Conservation (phyloP, 108 stramenopile genomes). For the Cyclostephanos invisitatus region DNA sequence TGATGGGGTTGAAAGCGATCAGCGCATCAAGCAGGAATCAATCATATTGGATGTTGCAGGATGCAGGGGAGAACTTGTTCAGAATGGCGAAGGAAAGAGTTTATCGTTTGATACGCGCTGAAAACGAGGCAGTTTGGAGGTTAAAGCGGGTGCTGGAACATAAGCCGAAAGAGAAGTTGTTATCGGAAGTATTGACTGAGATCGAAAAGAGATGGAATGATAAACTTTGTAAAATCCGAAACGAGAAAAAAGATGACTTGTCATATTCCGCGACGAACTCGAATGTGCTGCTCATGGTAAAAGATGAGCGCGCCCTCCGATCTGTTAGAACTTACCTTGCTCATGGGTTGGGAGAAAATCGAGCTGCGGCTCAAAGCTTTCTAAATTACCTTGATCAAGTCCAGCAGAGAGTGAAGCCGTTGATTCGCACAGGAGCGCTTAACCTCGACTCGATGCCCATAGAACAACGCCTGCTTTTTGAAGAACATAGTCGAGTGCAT, state of each 20-base stretch:
- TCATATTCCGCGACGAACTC: conserved; percentile 5
- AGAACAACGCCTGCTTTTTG: conserved; percentile 72
- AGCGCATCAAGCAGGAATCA: conserved; percentile 66
- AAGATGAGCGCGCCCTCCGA: conserved; percentile 80
- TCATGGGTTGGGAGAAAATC: conserved; percentile 51
- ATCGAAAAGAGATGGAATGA: conserved; percentile 58
- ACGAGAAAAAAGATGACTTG: conserved; percentile 10
- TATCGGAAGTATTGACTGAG: conserved; percentile 84
- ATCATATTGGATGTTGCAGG: conserved; percentile 88
- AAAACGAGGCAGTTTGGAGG: conserved; percentile 48
- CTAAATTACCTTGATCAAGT: conserved; percentile 61
- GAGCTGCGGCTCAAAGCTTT: conserved; percentile 59
- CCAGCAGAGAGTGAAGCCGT: conserved; percentile 67
- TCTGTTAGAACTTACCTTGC: conserved; percentile 70
- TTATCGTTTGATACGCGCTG: conserved; percentile 58
- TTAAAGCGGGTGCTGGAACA: conserved; percentile 82
- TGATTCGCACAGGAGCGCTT: conserved; percentile 40
- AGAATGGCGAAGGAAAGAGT: conserved; percentile 89
- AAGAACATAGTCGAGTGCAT: conserved; percentile 70
- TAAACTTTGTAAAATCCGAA: conserved; percentile 15
- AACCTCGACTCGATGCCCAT: conserved; percentile 56
- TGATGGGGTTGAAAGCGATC: conserved; percentile 76
- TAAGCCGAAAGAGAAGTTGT: conserved; percentile 91
- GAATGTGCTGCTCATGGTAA: conserved; percentile 87
- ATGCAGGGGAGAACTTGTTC: conserved; percentile 89